phyloP scores from a whole-genome alignment of 306 rosid species.

The Pyrus betulifolia region DNA sequence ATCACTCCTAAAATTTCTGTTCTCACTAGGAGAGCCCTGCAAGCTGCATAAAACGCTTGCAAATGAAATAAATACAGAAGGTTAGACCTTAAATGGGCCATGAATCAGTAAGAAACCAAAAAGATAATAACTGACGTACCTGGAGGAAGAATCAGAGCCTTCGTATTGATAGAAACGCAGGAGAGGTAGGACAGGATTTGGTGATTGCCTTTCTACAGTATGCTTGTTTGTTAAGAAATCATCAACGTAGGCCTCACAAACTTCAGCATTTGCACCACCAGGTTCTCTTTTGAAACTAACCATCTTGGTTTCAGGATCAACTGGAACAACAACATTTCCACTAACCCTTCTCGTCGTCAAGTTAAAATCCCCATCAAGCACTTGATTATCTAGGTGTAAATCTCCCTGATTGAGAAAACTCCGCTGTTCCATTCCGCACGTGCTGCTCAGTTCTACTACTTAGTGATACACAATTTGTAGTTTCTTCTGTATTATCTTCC shows the following conservation, averaged over 20 bases:
- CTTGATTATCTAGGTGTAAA: slow-evolving; percentile 28
- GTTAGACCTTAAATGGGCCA: no score
- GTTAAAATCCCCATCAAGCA: slow-evolving; percentile 31
- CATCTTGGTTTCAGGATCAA: slow-evolving; percentile 39
- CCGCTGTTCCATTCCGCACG: slow-evolving; percentile 22
- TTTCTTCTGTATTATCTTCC: no score
- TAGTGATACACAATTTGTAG: background rate
- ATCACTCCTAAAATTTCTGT: slow-evolving; percentile 50
- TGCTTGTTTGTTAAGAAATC: slow-evolving; percentile 54
- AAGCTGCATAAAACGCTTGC: slow-evolving; percentile 49
- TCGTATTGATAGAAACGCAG: slow-evolving; percentile 77
- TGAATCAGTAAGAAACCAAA: background rate
- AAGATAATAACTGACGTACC: slow-evolving; percentile 30
- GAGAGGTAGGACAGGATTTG: slow-evolving; percentile 76
- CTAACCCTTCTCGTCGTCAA: slow-evolving; percentile 18
- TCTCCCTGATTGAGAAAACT: slow-evolving; percentile 27
- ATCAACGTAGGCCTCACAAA: slow-evolving; percentile 46
- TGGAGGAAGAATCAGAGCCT: slow-evolving; percentile 96
- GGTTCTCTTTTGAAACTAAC: slow-evolving; percentile 34
- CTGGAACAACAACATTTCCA: slow-evolving; percentile 26
- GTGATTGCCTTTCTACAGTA: slow-evolving; percentile 54
- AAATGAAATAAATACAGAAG: no score
- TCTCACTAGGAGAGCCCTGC: slow-evolving; percentile 74
- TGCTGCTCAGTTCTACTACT: slow-evolving; percentile 34
- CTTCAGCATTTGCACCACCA: slow-evolving; percentile 32